Conservation (phyloP, 495 filamentous ascomycete species). For the Aspergillus sclerotioniger region DNA sequence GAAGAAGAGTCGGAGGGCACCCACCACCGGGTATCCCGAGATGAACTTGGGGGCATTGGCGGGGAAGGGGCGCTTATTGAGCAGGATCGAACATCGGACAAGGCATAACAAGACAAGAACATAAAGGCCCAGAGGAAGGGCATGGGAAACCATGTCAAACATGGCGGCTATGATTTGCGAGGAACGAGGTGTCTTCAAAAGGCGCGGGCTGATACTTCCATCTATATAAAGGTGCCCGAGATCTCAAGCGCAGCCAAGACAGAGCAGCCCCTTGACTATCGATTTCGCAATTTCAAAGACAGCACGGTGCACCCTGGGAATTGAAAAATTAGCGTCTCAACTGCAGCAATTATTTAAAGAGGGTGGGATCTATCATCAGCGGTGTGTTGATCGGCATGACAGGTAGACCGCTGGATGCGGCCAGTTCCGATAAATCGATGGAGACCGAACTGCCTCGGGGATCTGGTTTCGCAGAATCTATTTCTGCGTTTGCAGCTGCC, state of each 20-base stretch:
- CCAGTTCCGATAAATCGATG: no score
- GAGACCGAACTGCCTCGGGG: no score
- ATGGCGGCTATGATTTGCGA: neutral
- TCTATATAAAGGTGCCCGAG: neutral
- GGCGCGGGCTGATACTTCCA: neutral
- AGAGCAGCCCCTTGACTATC: no score
- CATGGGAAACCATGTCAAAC: neutral
- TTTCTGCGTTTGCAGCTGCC: no score
- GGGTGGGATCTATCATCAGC: neutral
- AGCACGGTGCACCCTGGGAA: no score
- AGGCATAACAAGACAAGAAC: neutral
- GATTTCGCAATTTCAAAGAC: no score
- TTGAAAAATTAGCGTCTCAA: no score
- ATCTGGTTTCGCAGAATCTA: no score
- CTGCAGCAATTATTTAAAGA: neutral
- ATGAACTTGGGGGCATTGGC: constrained; percentile 4
- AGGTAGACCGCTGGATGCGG: neutral
- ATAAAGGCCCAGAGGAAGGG: neutral
- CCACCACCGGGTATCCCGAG: constrained; percentile 5
- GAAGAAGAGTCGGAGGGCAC: neutral
- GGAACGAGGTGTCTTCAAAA: neutral
- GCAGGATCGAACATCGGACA: neutral
- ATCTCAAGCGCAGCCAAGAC: neutral
- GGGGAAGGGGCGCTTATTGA: neutral
- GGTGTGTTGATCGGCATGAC: neutral